Evolutionary conservation across 257 asterid species (phyloP).

Genomic region (Capsicum baccatum): DNA sequence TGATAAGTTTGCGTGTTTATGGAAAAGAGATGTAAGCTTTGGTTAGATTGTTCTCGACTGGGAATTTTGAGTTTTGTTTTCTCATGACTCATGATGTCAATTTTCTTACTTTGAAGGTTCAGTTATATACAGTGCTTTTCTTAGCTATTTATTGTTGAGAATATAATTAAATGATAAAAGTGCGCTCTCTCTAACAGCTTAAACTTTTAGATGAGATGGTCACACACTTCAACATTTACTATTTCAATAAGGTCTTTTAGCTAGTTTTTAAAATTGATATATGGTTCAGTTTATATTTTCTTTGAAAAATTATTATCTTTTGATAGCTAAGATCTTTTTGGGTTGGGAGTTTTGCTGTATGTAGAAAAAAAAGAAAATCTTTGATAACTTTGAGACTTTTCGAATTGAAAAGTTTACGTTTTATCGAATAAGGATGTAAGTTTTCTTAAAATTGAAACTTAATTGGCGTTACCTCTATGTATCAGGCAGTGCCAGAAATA

Average conservation of each 20-base stretch:
- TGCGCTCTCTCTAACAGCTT: too few species aligned
- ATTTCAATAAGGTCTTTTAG: not conserved
- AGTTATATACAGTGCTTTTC: not conserved
- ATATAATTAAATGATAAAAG: too few species aligned
- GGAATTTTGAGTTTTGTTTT: not conserved
- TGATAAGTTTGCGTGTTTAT: not conserved
- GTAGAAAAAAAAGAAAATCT: not conserved
- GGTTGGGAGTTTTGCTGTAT: not conserved
- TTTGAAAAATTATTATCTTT: not conserved
- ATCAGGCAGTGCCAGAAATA: slow-evolving; percentile 79
- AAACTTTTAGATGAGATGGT: too few species aligned
- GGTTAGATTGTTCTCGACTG: not conserved
- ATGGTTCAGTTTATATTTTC: not conserved
- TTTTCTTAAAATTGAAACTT: not conserved
- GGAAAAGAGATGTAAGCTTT: not conserved
- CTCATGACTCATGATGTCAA: not conserved
- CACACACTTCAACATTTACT: not conserved
- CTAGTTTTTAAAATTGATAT: not conserved
- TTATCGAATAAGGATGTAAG: not conserved
- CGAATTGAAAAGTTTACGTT: not conserved
- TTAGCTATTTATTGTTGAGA: not conserved
- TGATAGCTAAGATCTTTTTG: not conserved
- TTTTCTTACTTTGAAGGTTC: not conserved
- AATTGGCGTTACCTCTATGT: slow-evolving; percentile 1
- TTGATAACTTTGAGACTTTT: not conserved